Percentiles rank a stretch among this genome's conserved stretches.
These are phyloP conservation scores for Salmacisia buchloeana DNA, from an alignment of 1,284 basidiomycete genomes.

Conservation along the genomic window DNA sequence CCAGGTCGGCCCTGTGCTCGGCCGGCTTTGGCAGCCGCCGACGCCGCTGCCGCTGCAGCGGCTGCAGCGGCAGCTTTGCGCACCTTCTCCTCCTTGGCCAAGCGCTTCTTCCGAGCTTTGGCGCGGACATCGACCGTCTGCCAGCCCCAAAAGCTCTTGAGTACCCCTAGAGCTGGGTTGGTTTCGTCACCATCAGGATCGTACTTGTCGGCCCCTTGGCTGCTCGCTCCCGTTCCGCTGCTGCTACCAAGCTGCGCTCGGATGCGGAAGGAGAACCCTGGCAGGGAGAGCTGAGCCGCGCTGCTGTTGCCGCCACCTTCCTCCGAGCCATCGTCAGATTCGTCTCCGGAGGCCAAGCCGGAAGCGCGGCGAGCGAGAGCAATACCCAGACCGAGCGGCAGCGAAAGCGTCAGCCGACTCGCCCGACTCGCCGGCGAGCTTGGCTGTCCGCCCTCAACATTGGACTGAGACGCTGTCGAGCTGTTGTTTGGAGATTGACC, in stretches of 20 bases:
- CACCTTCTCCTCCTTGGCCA: constrained; percentile 16
- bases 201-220: background rate
- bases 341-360: background rate
- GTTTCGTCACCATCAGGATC: constrained; percentile 23
- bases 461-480: background rate
- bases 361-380: background rate
- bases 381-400: background rate
- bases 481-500: no score
- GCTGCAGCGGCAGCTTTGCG: constrained; percentile 7
- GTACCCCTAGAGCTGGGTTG: constrained; percentile 23
- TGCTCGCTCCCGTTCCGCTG: background rate
- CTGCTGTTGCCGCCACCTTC: no score
- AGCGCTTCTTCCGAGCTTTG: constrained; percentile 20
- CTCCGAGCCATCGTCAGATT: background rate
- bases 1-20: background rate
- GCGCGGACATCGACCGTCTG: constrained; percentile 25
- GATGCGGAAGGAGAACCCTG: background rate
- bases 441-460: background rate
- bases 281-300: background rate
- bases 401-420: background rate
- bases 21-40: background rate
- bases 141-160: constrained; percentile 40
- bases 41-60: constrained; percentile 7
- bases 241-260: background rate
- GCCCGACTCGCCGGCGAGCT: background rate